Evolutionary conservation across 768 basidiomycete species (phyloP), one percentile per base, ranked within the genome.

Genomic region (Trametes coccinea): DNA sequence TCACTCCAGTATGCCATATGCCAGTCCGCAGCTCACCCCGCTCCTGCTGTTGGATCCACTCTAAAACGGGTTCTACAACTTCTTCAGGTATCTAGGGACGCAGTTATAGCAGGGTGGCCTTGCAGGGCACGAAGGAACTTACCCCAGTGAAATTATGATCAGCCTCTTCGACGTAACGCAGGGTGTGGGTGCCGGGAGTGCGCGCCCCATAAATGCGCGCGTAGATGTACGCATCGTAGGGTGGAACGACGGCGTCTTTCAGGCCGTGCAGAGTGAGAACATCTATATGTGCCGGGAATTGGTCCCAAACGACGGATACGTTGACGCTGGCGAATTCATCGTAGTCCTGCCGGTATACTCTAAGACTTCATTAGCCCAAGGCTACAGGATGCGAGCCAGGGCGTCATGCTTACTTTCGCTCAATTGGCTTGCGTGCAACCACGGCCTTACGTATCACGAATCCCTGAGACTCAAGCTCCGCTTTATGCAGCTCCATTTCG

Each of bases 241-340:
- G 81, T 13, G 90, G 87, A 0, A 93, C 89, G 27, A 80, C 81
- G 44, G 75, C 69, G 66, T 94, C 92, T 33, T 75, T 74, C 44
- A 92, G 74, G n/a, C 92, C 92, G 59, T 93, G 92, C 49, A 92
- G 69, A 2, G 86, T 90, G 47, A 94, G 74, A n/a, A 89, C 90
- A 71, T 92, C 82, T 7, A 80, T 79, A 2, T 73, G 62, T 13
- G 72, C 63, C 27, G 92, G 92, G 68, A 93, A 93, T 4, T 77
- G 70, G 51, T 82, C 80, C 85, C 86, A 88, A 30, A 92, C 84
- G 33, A 87, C 74, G 1, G 83, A 82, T 10, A 86, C 82, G 68
- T 93, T 84, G 83, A 86, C 89, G 22, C 69, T 76, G 17, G 81
- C 78, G 71, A 92, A 92, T 7, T 73, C 72, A 37, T 85, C 79